Conservation (phyloP, 2,329 filamentous ascomycete genomes). For the Microsporum canis region DNA sequence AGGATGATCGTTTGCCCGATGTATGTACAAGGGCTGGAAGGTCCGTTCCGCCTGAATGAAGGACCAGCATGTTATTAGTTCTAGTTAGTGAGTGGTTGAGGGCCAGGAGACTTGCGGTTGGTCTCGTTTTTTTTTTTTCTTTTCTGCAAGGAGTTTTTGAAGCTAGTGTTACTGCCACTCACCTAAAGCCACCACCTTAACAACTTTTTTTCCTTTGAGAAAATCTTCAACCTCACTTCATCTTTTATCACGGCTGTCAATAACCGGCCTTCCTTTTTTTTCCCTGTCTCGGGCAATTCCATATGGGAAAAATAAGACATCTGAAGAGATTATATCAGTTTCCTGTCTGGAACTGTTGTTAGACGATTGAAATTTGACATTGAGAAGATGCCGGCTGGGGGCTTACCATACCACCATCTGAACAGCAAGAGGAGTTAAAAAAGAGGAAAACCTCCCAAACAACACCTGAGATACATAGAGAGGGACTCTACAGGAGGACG, state of each 20-base stretch:
- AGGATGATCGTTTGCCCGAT: slow-evolving; percentile 1
- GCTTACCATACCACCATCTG: neutral
- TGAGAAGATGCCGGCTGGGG: neutral
- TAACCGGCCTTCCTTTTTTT: neutral
- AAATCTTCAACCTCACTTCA: neutral
- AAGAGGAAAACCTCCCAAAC: neutral
- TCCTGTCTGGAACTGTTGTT: neutral
- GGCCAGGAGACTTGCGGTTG: neutral
- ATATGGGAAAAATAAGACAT: neutral
- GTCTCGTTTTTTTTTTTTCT: neutral
- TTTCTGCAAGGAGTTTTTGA: neutral
- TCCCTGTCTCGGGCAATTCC: neutral
- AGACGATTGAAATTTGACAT: neutral
- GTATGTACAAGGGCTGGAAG: neutral
- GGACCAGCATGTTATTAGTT: slow-evolving; percentile 3
- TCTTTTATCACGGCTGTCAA: neutral
- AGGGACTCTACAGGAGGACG: neutral
- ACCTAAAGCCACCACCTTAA: neutral
- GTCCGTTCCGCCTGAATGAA: neutral
- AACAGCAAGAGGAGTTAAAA: neutral
- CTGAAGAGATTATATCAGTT: slow-evolving; percentile 2
- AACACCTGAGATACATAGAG: neutral
- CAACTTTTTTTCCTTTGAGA: neutral
- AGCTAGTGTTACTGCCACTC: slow-evolving; percentile 4
- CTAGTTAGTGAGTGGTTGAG: neutral